These are phyloP conservation scores for Trichoderma afroharzianum DNA, from an alignment of 2,329 filamentous ascomycete genomes.

Conservation along the genomic window DNA sequence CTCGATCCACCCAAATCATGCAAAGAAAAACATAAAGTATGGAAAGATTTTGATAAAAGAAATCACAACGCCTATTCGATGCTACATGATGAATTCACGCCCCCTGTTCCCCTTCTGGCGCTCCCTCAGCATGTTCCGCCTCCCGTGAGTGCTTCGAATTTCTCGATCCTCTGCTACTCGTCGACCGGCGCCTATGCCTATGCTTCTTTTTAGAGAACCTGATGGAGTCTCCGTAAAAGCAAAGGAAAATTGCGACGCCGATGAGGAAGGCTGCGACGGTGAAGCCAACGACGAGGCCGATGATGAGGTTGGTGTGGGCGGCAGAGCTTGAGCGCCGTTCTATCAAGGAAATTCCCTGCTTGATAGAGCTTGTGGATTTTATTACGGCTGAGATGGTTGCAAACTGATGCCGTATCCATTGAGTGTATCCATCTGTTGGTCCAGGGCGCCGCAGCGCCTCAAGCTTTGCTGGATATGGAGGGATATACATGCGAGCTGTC, in stretches of 20 bases:
- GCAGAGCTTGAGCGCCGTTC: slow-evolving; percentile 23
- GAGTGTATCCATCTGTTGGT: neutral
- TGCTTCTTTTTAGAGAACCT: slow-evolving; percentile 31
- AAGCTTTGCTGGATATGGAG: slow-evolving; percentile 15
- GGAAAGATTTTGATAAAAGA: neutral
- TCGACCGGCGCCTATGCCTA: slow-evolving; percentile 11
- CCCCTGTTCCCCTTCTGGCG: neutral
- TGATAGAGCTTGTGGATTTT: neutral
- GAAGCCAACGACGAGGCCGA: slow-evolving; percentile 42
- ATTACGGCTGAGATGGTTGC: neutral
- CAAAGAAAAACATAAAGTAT: neutral
- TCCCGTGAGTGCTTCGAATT: slow-evolving; percentile 32
- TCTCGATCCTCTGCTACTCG: slow-evolving; percentile 35
- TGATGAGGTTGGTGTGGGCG: slow-evolving; percentile 38
- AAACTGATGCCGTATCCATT: neutral
- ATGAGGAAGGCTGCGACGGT: slow-evolving; percentile 39
- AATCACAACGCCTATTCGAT: neutral
- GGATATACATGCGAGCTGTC: slow-evolving; percentile 31
- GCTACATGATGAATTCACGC: neutral
- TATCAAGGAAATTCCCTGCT: neutral
- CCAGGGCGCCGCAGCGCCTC: neutral
- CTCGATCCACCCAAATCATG: neutral
- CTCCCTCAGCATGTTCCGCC: slow-evolving; percentile 1
- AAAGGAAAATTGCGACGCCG: slow-evolving; percentile 36
- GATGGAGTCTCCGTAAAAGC: slow-evolving; percentile 38